phyloP scores from a whole-genome alignment of 1,284 basidiomycete species.

The Exobasidium rhododendri region DNA sequence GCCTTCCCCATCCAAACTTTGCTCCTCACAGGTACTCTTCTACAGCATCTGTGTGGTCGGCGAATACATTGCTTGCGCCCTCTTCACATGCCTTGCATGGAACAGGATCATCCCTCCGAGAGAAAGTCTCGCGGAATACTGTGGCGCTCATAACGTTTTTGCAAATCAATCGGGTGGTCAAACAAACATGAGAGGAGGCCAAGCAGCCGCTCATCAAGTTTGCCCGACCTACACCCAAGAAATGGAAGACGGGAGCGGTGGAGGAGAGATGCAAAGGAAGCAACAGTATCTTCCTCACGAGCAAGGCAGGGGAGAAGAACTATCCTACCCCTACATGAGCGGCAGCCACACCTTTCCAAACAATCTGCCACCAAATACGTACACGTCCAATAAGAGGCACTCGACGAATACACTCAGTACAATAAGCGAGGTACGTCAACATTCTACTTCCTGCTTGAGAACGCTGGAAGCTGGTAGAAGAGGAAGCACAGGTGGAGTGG shows the following conservation, averaged over 20 bases:
- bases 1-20: neutral
- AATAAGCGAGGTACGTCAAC: conserved; percentile 6
- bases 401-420: conserved; percentile 2
- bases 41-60: conserved; percentile 1
- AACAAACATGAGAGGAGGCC: neutral
- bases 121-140: neutral
- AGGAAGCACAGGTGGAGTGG: neutral
- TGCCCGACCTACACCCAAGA: neutral
- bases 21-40: conserved; percentile 1
- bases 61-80: conserved; percentile 7
- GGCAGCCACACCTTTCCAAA: neutral
- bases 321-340: too few relatives aligned
- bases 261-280: too few relatives aligned
- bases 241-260: neutral
- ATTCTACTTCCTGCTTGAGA: neutral
- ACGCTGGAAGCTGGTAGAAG: neutral
- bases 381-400: neutral
- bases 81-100: neutral
- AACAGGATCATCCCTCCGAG: neutral
- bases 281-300: too few relatives aligned
- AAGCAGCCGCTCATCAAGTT: neutral
- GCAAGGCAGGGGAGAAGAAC: too few relatives aligned
- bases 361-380: neutral
- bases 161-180: neutral
- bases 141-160: neutral